Base-by-base conservation (phyloP, 129 eudicot species). In the Saussurea involucrata region DNA sequence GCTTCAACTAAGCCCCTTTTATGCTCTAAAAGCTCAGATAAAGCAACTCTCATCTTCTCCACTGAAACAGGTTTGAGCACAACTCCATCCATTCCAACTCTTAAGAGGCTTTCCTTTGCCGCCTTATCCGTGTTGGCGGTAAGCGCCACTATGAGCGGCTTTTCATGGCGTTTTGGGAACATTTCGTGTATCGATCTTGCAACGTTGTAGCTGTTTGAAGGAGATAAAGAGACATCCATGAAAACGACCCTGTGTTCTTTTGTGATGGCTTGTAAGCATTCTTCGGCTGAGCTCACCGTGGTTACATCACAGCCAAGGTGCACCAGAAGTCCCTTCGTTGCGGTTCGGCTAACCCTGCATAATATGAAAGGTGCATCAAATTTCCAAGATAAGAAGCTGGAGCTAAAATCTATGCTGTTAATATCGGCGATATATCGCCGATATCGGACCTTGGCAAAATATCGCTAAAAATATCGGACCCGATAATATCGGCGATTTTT, bases 281-380 rank as follows among this genome's bases (percentile, higher is more conserved):
- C 99, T 1, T 95, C 97, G 3, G 89, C 92, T 6, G 95, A 82
- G 70, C 82, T 46, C 64, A 86, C 94, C 1, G 92, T 72, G 28
- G 88, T 83, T 53, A 91, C 96, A 18, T 95, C 97, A 44, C 96
- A 95, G 7, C 97, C 98, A 15, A 95, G 84, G 85, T 95, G 96
- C 77, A 82, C 40, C 1, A 95, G 92, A 31, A 88, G 89, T 46
- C 92, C 98, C 86, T 86, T 89, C 21, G 94, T 95, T 49, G 88
- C 89, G 61, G 83, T 83, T 81, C 93, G 82, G 80, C 93, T 87
- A 81, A 85, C 92, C 82, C 98, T 95, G 94, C 84, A 68, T 68
- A 74, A 63, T 24, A 8, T 70, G 1, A 25, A 60, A 13, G 17
- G 21, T 29, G 13, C 24, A 57, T 61, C 8, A 15, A 34, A 20